Conservation (phyloP, 1,284 basidiomycete genomes). For the Heterobasidion annosum region DNA sequence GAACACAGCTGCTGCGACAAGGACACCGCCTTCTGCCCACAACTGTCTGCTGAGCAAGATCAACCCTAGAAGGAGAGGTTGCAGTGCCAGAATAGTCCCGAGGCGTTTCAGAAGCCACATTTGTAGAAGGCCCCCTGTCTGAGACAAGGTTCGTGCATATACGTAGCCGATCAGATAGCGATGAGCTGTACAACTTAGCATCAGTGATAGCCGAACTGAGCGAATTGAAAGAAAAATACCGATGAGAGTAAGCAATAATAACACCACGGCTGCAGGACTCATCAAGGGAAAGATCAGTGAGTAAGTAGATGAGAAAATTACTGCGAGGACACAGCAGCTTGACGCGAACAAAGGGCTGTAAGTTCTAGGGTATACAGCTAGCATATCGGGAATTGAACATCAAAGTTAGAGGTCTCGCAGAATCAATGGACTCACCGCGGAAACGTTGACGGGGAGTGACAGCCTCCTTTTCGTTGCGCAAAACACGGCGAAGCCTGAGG, state of each 20-base stretch:
- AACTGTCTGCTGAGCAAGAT: slow-evolving; percentile 56
- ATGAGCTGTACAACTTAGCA: slow-evolving; percentile 36
- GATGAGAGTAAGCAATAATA: slow-evolving; percentile 61
- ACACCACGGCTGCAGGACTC: slow-evolving; percentile 56
- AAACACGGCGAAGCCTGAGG: slow-evolving; percentile 44
- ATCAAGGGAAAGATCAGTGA: slow-evolving; percentile 71
- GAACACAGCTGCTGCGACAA: slow-evolving; percentile 44
- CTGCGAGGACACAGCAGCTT: slow-evolving; percentile 55
- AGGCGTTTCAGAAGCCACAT: slow-evolving; percentile 70
- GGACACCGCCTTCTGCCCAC: slow-evolving; percentile 64
- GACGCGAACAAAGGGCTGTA: slow-evolving; percentile 63
- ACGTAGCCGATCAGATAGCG: slow-evolving; percentile 71
- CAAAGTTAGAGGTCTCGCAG: not conserved
- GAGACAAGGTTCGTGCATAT: slow-evolving; percentile 58
- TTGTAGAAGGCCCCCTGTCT: slow-evolving; percentile 63
- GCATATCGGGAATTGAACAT: slow-evolving; percentile 1
- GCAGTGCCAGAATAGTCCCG: slow-evolving; percentile 53
- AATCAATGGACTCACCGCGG: slow-evolving; percentile 41
- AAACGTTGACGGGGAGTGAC: slow-evolving; percentile 74
- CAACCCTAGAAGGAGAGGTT: slow-evolving; percentile 67
- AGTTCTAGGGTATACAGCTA: slow-evolving; percentile 64
- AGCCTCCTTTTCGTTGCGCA: slow-evolving; percentile 44
- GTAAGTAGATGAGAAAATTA: slow-evolving; percentile 66
- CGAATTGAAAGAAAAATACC: slow-evolving; percentile 29
- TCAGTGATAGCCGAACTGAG: not conserved